A percentile compares a stretch with the other conserved stretches of the same genome.
phyloP scores from a whole-genome alignment of 306 rosid species.

The Cajanus cajan region DNA sequence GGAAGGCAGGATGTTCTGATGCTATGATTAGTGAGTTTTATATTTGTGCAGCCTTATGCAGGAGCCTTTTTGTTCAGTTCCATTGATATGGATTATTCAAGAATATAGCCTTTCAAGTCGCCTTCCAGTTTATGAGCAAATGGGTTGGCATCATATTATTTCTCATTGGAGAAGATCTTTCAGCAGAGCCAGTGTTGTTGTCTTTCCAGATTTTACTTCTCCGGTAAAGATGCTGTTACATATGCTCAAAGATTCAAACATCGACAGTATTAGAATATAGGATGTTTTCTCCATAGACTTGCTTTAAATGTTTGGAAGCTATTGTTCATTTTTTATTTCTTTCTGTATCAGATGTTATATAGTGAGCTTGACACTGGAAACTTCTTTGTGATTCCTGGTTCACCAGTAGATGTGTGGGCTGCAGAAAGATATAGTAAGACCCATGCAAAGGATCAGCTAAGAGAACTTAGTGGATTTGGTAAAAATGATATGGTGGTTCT shows the following conservation, averaged over 20 bases:
- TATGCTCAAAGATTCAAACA: neutral
- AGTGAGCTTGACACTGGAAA: conserved; percentile 88
- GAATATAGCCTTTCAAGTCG: conserved; percentile 86
- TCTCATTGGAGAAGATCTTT: conserved; percentile 85
- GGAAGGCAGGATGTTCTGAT: conserved; percentile 19
- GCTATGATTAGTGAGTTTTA: conserved; percentile 69
- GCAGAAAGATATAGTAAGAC: conserved; percentile 62
- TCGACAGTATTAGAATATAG: conserved; percentile 8
- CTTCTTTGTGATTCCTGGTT: conserved; percentile 93
- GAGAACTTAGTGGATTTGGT: conserved; percentile 57
- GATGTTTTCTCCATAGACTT: conserved; percentile 26
- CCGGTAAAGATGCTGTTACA: conserved; percentile 58
- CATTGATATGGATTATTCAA: conserved; percentile 93
- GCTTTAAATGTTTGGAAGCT: conserved; percentile 26
- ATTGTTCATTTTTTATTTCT: conserved; percentile 39
- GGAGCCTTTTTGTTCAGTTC: conserved; percentile 94
- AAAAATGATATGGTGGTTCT: conserved; percentile 73
- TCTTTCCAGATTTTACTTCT: conserved; percentile 88
- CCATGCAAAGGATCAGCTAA: conserved; percentile 66
- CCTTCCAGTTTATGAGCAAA: conserved; percentile 65
- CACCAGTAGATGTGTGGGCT: conserved; percentile 88
- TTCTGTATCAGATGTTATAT: conserved; percentile 78
- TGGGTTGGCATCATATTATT: conserved; percentile 71
- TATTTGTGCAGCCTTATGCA: conserved; percentile 99
- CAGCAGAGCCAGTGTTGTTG: conserved; percentile 73